phyloP scores from a whole-genome alignment of 495 filamentous ascomycete species.

The Sporormia fimetaria region DNA sequence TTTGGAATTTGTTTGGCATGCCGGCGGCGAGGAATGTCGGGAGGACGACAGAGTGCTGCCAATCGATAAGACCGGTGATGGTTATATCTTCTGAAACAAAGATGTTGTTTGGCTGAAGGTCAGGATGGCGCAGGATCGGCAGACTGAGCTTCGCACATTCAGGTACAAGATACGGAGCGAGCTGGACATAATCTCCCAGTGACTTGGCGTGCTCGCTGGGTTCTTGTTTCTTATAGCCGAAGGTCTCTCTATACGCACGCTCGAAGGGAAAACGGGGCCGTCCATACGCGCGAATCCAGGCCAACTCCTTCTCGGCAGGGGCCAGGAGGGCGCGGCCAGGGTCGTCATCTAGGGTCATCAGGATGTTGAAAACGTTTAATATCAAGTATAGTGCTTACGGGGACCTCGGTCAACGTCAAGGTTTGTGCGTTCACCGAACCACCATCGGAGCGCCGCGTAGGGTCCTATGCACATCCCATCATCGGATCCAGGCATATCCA shows the following conservation, averaged over 20 bases:
- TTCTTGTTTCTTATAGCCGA: constrained; percentile 12
- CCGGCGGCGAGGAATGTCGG: constrained; percentile 28
- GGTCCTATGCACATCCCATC: constrained; percentile 13
- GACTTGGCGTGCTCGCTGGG: constrained; percentile 7
- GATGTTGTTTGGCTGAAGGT: constrained; percentile 33
- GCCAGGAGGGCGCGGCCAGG: constrained; percentile 10
- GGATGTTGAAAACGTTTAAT: constrained; percentile 3
- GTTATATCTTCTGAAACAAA: constrained; percentile 26
- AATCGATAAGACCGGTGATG: constrained; percentile 31
- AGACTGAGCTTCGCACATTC: constrained; percentile 16
- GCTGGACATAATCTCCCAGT: constrained; percentile 8
- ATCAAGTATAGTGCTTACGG: constrained; percentile 5
- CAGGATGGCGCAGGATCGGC: constrained; percentile 30
- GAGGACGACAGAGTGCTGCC: constrained; percentile 30
- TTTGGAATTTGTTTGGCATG: constrained; percentile 31
- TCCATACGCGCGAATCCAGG: constrained; percentile 11
- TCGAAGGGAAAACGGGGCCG: constrained; percentile 11
- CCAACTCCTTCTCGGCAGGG: constrained; percentile 16
- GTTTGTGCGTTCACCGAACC: constrained; percentile 10
- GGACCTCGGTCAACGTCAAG: constrained; percentile 14
- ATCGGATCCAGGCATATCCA: constrained; percentile 12
- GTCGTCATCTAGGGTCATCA: constrained; percentile 7
- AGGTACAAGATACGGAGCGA: constrained; percentile 13
- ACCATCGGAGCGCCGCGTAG: constrained; percentile 10
- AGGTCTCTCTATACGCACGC: constrained; percentile 13